Base-by-base conservation (phyloP, 768 basidiomycete species). In the Termitomyces sp. region DNA sequence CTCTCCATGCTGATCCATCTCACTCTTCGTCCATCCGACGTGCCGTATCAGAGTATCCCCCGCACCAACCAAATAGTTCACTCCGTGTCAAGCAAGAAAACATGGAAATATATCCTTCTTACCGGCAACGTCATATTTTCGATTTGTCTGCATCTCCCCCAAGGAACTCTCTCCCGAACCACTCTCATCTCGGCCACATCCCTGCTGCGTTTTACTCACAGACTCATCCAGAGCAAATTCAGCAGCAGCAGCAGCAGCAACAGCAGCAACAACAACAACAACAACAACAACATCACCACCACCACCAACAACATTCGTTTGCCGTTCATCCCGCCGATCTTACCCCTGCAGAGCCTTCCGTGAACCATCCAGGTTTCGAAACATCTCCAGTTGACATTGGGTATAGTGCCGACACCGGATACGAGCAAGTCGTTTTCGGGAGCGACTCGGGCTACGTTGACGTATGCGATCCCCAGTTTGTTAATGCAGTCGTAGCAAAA, bases 401-500 rank as follows among this genome's bases (percentile, higher is more conserved):
- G 5, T 58, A 55, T 50, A 8, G 4, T 17, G 45, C 49, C 8
- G 60, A 59, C 19, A 19, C 44, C 9, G 19, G 15, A 22, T 59
- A 46, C 24, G 51, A 62, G 5, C 56, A 59, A 17, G 22, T 54
- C 19, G 54, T 42, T 14, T 58, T 54, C 49, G 50, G 19, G 15
- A 17, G 19, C 26, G 54, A 53, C 22, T 24, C 56, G 5, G 40
- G 24, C 28, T 62, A 53, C 30, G 53, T 22, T 28, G 60, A 58
- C 6, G 58, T 50, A 12, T 63, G 62, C 34, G 58, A 60, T 24
- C 58, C 62, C 0, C 58, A 55, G 0, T 61, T 54, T 19, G 52
- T 63, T 10, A 52, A 22, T 15, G 51, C 44, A 2, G 26, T 21
- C 28, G 37, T n/a, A 3, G 54, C 40, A 12, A 57, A 57, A 35